Percentiles rank a stretch among this genome's conserved stretches.
Conservation (phyloP, 1,139 yeast genomes). For the Candida glucosophila region DNA sequence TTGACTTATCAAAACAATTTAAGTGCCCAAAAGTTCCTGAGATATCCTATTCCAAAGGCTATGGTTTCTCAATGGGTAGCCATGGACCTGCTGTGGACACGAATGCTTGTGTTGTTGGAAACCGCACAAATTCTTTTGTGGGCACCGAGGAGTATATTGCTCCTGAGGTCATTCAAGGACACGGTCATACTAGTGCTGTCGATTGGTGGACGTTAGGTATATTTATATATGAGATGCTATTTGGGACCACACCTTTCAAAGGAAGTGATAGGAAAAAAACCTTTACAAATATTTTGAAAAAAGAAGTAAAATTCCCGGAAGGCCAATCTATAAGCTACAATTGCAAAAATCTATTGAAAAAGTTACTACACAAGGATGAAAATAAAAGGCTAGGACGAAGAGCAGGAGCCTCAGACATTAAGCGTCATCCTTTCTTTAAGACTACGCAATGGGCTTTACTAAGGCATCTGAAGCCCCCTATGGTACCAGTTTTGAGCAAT, state of each 20-base stretch:
- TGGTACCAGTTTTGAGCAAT: slow-evolving; percentile 79
- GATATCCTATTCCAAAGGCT: slow-evolving; percentile 26
- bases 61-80: slow-evolving; percentile 15
- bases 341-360: slow-evolving; percentile 74
- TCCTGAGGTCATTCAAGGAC: slow-evolving; percentile 93
- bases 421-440: slow-evolving; percentile 84
- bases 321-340: slow-evolving; percentile 50
- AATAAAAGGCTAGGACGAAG: slow-evolving; percentile 79
- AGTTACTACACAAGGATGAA: slow-evolving; percentile 82
- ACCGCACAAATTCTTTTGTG: slow-evolving; percentile 92
- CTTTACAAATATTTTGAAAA: slow-evolving; percentile 76
- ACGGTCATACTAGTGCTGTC: slow-evolving; percentile 95
- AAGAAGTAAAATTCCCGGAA: slow-evolving; percentile 69
- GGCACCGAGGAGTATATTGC: slow-evolving; percentile 98
- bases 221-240: slow-evolving; percentile 84
- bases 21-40: slow-evolving; percentile 56
- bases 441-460: slow-evolving; percentile 90
- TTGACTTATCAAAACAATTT: slow-evolving; percentile 88
- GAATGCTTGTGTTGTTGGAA: slow-evolving; percentile 89
- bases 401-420: slow-evolving; percentile 91
- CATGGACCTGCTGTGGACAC: slow-evolving; percentile 58
- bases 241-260: slow-evolving; percentile 93
- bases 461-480: slow-evolving; percentile 88
- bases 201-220: slow-evolving; percentile 99
- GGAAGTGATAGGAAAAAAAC: slow-evolving; percentile 84